Conservation (phyloP, 23 red algal genomes). For the Gracilariopsis chorda region DNA sequence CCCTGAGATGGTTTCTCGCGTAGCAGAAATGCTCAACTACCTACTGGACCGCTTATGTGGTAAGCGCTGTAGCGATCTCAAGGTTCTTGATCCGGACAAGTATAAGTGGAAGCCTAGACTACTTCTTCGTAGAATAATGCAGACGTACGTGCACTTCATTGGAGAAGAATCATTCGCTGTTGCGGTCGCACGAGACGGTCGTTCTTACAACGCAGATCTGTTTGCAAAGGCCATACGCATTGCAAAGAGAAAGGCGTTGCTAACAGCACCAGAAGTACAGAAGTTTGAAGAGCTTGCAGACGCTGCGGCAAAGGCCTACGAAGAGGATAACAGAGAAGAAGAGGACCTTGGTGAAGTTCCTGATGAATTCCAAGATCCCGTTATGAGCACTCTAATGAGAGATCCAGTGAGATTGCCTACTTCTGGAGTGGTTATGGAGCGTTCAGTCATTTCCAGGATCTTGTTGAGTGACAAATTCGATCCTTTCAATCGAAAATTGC, state of each 20-base stretch:
- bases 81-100: conserved; percentile 75
- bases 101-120: conserved; percentile 88
- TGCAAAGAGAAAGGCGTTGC: conserved; percentile 29
- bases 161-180: conserved; percentile 60
- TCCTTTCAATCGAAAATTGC: conserved; percentile 94
- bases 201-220: conserved; percentile 79
- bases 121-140: conserved; percentile 74
- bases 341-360: conserved; percentile 77
- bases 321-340: conserved; percentile 73
- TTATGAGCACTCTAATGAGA: conserved; percentile 91
- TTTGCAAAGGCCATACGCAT: conserved; percentile 66
- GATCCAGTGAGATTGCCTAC: conserved; percentile 93
- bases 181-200: conserved; percentile 87
- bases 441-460: conserved; percentile 87
- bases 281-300: conserved; percentile 32
- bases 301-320: conserved; percentile 19
- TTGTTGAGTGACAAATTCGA: conserved; percentile 90
- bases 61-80: conserved; percentile 69
- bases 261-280: conserved; percentile 44
- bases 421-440: conserved; percentile 90
- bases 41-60: conserved; percentile 85
- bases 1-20: conserved; percentile 89
- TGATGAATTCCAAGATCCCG: conserved; percentile 97
- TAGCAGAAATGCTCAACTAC: conserved; percentile 98
- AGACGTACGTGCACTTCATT: conserved; percentile 77